Percentiles rank a stretch among this genome's conserved stretches.
phyloP scores from a whole-genome alignment of 225 moss, liverwort and hornwort genomes.

The Bryoerythrophyllum caledonicum region DNA sequence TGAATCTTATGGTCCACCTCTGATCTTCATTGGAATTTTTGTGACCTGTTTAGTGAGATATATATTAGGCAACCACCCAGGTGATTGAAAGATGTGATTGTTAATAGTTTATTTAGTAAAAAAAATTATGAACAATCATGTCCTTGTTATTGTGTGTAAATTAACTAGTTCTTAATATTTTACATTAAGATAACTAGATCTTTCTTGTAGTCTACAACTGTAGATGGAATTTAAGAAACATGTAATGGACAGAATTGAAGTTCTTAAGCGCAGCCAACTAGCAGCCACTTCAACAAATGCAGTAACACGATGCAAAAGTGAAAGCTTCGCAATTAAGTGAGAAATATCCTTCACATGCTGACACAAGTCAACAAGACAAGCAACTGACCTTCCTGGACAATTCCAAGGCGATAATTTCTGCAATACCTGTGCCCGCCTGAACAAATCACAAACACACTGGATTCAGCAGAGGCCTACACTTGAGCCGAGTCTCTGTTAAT shows the following conservation, averaged over 20 bases:
- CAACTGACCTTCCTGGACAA: conserved; percentile 74
- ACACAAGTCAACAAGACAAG: conserved; percentile 19
- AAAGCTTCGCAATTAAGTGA: background rate
- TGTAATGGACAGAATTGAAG: conserved; percentile 5
- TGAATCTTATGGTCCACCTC: conserved; percentile 28
- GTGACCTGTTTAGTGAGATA: conserved; percentile 32
- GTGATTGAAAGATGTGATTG: conserved; percentile 16
- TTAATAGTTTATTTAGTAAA: background rate
- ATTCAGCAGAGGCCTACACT: conserved; percentile 14
- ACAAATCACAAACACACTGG: conserved; percentile 24
- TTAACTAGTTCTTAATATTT: background rate
- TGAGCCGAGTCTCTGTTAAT: background rate
- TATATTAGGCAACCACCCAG: conserved; percentile 24
- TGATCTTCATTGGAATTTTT: conserved; percentile 39
- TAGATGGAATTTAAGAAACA: conserved; percentile 1
- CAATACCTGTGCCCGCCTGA: conserved; percentile 88
- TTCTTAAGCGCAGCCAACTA: background rate
- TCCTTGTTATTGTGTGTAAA: conserved; percentile 2
- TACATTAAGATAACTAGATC: background rate
- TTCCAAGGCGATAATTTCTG: conserved; percentile 81
- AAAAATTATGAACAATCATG: background rate
- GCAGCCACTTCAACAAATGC: background rate
- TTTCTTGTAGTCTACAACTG: conserved; percentile 20
- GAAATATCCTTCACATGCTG: conserved; percentile 10
- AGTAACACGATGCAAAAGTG: background rate